phyloP scores from a whole-genome alignment of 108 stramenopile species.

The Nitzschia sp. region DNA sequence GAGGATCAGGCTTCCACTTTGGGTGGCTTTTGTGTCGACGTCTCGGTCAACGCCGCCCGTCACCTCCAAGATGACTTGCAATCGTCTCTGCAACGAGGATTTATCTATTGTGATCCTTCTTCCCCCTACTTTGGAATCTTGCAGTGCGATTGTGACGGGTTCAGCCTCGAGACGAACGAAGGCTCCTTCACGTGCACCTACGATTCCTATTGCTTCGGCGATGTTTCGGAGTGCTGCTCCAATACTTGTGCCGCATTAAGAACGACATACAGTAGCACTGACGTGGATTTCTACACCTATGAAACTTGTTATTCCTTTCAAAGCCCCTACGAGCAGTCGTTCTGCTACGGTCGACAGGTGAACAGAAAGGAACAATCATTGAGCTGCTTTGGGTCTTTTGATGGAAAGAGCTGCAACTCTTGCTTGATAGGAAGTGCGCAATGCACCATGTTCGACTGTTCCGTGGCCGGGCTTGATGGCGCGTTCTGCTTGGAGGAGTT shows the following conservation, averaged over 20 bases:
- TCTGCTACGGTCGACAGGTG: slow-evolving; percentile 4
- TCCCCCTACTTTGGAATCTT: not conserved
- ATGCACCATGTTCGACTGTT: slow-evolving; percentile 9
- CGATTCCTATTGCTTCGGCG: slow-evolving; percentile 2
- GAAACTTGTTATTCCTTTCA: slow-evolving; percentile 9
- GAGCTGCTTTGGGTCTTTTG: slow-evolving; percentile 8
- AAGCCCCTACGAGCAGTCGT: slow-evolving; percentile 7
- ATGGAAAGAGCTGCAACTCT: slow-evolving; percentile 8
- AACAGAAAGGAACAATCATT: not conserved
- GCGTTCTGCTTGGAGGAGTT: slow-evolving; percentile 1
- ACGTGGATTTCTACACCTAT: not conserved
- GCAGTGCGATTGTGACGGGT: slow-evolving; percentile 5
- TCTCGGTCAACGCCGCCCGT: not conserved
- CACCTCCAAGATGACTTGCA: not conserved
- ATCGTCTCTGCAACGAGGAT: not conserved
- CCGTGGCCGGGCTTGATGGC: not conserved
- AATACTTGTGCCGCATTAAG: not conserved
- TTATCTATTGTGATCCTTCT: not conserved
- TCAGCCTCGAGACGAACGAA: not conserved
- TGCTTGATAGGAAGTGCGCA: not conserved
- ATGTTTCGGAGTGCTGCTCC: slow-evolving; percentile 6
- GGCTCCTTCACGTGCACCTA: slow-evolving; percentile 6
- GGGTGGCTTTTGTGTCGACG: slow-evolving; percentile 4
- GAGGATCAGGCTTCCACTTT: not conserved
- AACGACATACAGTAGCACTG: not conserved